These are phyloP conservation scores for Paecilomyces formosus DNA, from an alignment of 2,329 filamentous ascomycete genomes.

Conservation along the genomic window DNA sequence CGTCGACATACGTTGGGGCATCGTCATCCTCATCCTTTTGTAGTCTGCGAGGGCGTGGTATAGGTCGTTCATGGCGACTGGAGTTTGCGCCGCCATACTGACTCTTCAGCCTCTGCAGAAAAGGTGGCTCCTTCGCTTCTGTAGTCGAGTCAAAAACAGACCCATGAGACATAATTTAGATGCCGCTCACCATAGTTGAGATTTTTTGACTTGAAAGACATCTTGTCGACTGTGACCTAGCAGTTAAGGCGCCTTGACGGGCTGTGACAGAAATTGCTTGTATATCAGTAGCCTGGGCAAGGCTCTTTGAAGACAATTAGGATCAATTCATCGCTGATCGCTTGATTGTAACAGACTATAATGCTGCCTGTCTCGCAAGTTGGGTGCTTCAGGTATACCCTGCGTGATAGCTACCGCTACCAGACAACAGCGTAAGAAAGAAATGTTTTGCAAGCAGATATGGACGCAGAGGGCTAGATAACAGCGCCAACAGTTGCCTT, in stretches of 20 bases:
- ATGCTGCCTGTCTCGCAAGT: not conserved
- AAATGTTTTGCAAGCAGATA: not conserved
- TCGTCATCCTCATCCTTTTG: constrained; percentile 32
- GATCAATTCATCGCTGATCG: not conserved
- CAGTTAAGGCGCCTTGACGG: not conserved
- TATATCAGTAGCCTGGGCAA: not conserved
- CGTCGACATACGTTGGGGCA: constrained; percentile 37
- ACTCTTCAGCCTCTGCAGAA: constrained; percentile 33
- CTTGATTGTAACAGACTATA: not conserved
- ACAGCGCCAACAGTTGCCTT: not conserved
- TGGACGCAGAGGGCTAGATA: not conserved
- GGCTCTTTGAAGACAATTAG: not conserved
- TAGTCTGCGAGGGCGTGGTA: constrained; percentile 27
- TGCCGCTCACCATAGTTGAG: constrained; percentile 33
- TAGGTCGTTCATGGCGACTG: constrained; percentile 29
- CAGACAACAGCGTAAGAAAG: not conserved
- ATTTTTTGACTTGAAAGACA: constrained; percentile 37
- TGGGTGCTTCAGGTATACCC: not conserved
- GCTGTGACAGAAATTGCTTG: not conserved
- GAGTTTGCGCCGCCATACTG: constrained; percentile 27
- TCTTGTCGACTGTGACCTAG: constrained; percentile 7
- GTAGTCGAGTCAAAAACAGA: constrained; percentile 1
- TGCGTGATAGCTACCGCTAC: not conserved
- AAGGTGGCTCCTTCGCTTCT: constrained; percentile 37
- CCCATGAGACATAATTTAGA: constrained; percentile 1